Percentiles rank a stretch among this genome's conserved stretches.
Conservation (phyloP, 352 stramenopile genomes). For the Thalassiosira mediterranea region DNA sequence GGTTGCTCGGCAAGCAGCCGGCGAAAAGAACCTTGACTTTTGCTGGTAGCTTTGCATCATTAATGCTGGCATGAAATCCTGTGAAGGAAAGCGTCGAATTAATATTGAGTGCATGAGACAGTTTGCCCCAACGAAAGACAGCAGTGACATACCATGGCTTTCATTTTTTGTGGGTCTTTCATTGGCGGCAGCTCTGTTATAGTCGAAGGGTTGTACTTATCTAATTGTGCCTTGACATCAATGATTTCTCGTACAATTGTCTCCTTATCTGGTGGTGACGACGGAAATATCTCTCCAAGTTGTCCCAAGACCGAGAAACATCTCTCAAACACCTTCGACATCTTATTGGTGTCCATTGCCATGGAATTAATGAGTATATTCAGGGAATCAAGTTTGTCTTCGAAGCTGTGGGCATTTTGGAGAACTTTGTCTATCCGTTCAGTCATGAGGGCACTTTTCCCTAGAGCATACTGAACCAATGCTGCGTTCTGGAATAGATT, state of each 20-base stretch:
- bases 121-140: not conserved
- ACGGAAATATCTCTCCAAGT: slow-evolving; percentile 5
- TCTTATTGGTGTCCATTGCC: not conserved
- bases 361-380: slow-evolving; percentile 24
- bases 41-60: not conserved
- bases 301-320: not conserved
- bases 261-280: slow-evolving; percentile 1
- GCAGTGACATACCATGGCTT: not conserved
- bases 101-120: no score
- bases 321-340: slow-evolving; percentile 1
- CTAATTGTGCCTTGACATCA: not conserved
- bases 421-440: slow-evolving; percentile 14
- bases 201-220: not conserved
- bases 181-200: not conserved
- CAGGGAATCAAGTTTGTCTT: slow-evolving; percentile 19
- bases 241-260: slow-evolving; percentile 4
- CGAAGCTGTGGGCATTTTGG: slow-evolving; percentile 8
- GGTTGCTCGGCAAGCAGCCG: not conserved
- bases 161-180: slow-evolving; percentile 1
- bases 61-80: not conserved
- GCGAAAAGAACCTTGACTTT: not conserved
- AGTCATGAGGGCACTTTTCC: slow-evolving; percentile 4
- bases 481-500: slow-evolving; percentile 13
- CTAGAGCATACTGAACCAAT: slow-evolving; percentile 9
- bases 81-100: no score